Base-by-base conservation (phyloP, 2,329 filamentous ascomycete genomes). In the Ceratocystis smalleyi region DNA sequence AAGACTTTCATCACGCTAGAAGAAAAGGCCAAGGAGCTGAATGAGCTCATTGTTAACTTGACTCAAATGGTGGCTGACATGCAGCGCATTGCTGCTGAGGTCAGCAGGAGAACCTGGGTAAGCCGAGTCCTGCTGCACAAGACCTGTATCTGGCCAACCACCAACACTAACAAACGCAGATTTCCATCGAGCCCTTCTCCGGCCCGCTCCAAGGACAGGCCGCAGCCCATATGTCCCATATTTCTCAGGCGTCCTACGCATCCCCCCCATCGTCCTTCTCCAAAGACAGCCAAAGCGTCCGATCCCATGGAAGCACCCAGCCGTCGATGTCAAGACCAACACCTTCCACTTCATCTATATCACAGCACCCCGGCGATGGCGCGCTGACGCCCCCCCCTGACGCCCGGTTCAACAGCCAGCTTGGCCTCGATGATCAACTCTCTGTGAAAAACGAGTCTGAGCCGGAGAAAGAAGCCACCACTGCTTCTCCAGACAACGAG, bases 1-100 rank as follows among this genome's bases (percentile, higher is more conserved):
- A 84, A 85, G 65, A 90, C 90, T 5, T 86, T 96, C 70, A 80
- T 84, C 63, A 86, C 87, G 64, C 78, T 96, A 66, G 85, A 90
- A 71, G 81, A 81, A 24, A 89, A 87, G 71, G 85, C 86, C 15
- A 82, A 86, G 67, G 80, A 82, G 55, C 77, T 96, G 30, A 43
- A 62, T 59, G 59, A 64, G 17, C 62, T 64, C 45, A 87, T 86
- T 40, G 80, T 83, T 5, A 78, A 86, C 35, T 79, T 96, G 49
- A 81, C 84, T 47, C 84, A 87, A 73, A 88, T 94, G 69, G 85
- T 95, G 63, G 83, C 84, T 17, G 89, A 96, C 72, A 95, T 96
- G 80, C 86, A 95, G 72, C 85, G 84, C 72, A 85, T 89, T 71
- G 91, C 91, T 55, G 90, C 88, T 19, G 84, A 89, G 71, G 87